Base-by-base conservation (phyloP, 75 land plant species). In the Ceratopteris richardii region DNA sequence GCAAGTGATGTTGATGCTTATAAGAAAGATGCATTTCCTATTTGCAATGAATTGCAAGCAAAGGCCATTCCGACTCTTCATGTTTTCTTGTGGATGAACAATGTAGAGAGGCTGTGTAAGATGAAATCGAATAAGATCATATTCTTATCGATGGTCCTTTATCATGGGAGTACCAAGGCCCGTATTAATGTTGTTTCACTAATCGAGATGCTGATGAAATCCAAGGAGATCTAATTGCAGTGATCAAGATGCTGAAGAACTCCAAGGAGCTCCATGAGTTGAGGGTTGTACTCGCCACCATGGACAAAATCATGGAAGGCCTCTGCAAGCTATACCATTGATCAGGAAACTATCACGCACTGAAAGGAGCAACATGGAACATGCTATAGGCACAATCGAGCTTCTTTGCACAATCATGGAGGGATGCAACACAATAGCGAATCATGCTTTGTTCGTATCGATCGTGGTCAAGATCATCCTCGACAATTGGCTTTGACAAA, bases 311-410 rank as follows among this genome's bases (percentile, higher is more conserved):
- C 9, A 64, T 94, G 60, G 80, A 74, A n/a, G 98, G 90, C 3
- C 54, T 90, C 22, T 77, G 79, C n/a, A 65, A 31, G 17, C 51
- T 94, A 5, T 29, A 21, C 82, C 81, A 0, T 26, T 95, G 31
- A 27, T 90, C 0, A 83, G 77, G 64, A 51, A 67, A 12, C 56
- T 90, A 21, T 67, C 80, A 7, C 82, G 76, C 21, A 65, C 78
- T 19, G 77, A 78, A 44, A 65, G 72, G 29, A 71, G 82, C 47
- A 87, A 91, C 21, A 76, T 76, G 36, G 98, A 94, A 73, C 63
- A 87, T 14, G 93, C 98, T 0, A 63, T 90, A 30, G 96, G 91
- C 4, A 79, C 91, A 29, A 65, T 94, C 31, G 98, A 94, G 76
- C 79, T 94, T 25, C 71, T 94, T n/a, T 83, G 91, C 59, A 62